A percentile compares a stretch with the other conserved stretches of the same genome.
phyloP scores from a whole-genome alignment of 176 grass and related monocot species.

The Dactylis glomerata region DNA sequence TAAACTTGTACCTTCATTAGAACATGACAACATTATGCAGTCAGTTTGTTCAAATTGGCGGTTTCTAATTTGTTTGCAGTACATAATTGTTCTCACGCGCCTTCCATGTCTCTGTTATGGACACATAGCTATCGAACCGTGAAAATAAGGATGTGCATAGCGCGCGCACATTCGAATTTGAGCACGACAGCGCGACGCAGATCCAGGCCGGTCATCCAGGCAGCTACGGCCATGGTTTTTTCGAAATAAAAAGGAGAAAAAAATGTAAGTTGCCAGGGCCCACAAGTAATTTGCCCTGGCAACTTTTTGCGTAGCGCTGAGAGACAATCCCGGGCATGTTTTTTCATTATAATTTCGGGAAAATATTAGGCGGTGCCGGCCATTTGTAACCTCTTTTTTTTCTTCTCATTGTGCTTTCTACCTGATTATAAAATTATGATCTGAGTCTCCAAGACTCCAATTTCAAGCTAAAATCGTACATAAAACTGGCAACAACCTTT shows the following conservation, averaged over 20 bases:
- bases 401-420: neutral
- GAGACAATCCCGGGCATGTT: no score
- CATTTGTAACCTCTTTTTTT: neutral
- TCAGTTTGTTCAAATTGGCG: neutral
- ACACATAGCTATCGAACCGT: neutral
- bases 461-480: neutral
- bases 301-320: no score
- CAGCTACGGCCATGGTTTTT: no score
- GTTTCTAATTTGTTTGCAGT: neutral
- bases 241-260: no score
- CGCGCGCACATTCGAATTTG: no score
- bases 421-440: conserved; percentile 3
- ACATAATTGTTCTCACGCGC: neutral
- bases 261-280: no score
- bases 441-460: neutral
- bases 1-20: neutral
- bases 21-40: neutral
- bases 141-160: neutral
- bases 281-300: no score
- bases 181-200: no score
- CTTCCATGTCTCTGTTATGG: neutral
- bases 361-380: neutral
- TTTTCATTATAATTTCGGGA: no score
- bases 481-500: neutral
- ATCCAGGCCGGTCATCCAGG: no score